Evolutionary conservation across 495 filamentous ascomycete species (phyloP).

Genomic region (Clavariopsis aquatica): DNA sequence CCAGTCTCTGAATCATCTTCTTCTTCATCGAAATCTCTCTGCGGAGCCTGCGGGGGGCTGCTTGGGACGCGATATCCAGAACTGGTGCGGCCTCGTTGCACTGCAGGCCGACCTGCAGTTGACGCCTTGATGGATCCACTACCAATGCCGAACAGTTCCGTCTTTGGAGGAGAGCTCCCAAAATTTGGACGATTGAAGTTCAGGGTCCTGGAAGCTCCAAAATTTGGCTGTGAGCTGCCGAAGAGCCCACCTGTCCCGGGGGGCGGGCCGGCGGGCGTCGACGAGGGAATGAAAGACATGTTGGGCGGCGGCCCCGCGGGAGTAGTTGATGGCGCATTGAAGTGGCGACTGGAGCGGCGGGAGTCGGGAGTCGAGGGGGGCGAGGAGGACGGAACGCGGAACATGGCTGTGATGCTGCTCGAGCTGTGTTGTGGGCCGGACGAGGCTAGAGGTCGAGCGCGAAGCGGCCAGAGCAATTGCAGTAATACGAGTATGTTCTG

Average conservation of each 20-base stretch:
- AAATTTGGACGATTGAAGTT: constrained; percentile 1
- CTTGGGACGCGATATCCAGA: constrained; percentile 44
- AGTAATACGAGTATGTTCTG: not conserved
- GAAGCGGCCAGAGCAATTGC: not conserved
- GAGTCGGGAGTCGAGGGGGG: constrained; percentile 40
- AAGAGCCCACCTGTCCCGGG: constrained; percentile 59
- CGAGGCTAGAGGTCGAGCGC: not conserved
- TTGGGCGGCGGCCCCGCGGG: constrained; percentile 73
- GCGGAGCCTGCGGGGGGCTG: constrained; percentile 41
- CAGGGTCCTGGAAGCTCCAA: constrained; percentile 36
- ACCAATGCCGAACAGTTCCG: constrained; percentile 47
- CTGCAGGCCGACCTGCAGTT: constrained; percentile 14
- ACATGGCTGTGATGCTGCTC: constrained; percentile 21
- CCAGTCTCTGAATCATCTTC: constrained; percentile 29
- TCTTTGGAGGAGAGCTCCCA: constrained; percentile 29
- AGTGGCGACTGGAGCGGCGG: constrained; percentile 28
- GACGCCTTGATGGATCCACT: constrained; percentile 12
- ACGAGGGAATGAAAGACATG: constrained; percentile 59
- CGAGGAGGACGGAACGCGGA: constrained; percentile 34
- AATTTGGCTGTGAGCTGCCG: constrained; percentile 64
- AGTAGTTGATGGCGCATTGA: constrained; percentile 66
- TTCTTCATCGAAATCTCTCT: constrained; percentile 38
- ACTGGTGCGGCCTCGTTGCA: constrained; percentile 9
- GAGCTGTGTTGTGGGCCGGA: constrained; percentile 2
- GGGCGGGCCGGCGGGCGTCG: constrained; percentile 68